Evolutionary conservation across 257 asterid species (phyloP).

Genomic region (Eucommia ulmoides): DNA sequence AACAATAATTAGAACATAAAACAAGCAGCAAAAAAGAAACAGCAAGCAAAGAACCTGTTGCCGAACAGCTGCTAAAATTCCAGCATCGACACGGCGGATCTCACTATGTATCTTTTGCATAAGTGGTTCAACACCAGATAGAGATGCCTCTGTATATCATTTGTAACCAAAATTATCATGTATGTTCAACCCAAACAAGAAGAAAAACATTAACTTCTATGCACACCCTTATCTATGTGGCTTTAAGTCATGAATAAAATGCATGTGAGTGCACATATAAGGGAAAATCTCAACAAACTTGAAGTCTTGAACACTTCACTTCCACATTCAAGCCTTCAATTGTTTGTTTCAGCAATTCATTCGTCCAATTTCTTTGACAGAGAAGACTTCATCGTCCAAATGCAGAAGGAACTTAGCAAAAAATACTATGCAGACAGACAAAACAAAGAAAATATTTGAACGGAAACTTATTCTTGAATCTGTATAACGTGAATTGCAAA

Average conservation of each 20-base stretch:
- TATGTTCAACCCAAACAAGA: constrained; percentile 1
- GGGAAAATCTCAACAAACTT: neutral
- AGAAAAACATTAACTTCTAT: constrained; percentile 2
- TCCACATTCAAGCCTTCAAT: neutral
- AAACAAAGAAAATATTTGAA: too few relatives aligned
- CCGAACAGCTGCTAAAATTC: constrained; percentile 77
- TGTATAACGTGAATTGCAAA: too few relatives aligned
- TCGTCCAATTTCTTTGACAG: too few relatives aligned
- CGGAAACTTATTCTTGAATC: too few relatives aligned
- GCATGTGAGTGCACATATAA: neutral
- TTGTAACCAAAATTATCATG: constrained; percentile 14
- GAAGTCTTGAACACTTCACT: neutral
- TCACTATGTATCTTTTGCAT: constrained; percentile 88
- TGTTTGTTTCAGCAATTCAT: too few relatives aligned
- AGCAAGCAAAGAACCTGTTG: constrained; percentile 51
- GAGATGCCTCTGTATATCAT: constrained; percentile 85
- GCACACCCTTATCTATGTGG: constrained; percentile 1
- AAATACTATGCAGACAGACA: too few relatives aligned
- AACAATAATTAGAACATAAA: too few relatives aligned
- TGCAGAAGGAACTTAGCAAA: too few relatives aligned
- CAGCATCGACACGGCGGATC: constrained; percentile 80
- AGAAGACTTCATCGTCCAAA: too few relatives aligned
- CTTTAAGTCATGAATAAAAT: neutral
- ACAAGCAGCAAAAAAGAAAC: neutral
- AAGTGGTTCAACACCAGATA: constrained; percentile 92